Evolutionary conservation across 1,284 basidiomycete genomes (phyloP), one percentile per base, ranked within the genome.

Genomic region (Cutaneotrichosporon curvatum): DNA sequence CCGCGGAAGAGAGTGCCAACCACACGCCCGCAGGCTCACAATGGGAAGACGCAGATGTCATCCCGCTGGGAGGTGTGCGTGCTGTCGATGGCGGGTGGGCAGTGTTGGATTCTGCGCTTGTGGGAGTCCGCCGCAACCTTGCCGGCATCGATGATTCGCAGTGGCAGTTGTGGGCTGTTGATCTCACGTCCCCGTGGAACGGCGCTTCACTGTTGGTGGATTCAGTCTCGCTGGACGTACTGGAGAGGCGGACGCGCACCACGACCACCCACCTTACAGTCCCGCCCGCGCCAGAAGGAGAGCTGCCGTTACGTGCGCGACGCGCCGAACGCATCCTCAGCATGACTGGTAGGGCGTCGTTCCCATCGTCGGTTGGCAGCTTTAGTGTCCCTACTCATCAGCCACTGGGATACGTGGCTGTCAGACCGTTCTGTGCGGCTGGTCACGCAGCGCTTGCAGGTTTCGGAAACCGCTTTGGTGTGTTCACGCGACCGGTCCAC

Each of bases 401-500:
- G 7, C 48, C 50, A 4, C 32, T 70, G 19, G 66, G 61, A 2
- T 70, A 66, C 50, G 58, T 66, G 22, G 50, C 57, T 4, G 52
- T 70, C 5, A 44, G 58, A 12, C 60, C 62, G 4, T 36, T 63
- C 38, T 22, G 49, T 14, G 38, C 40, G 4, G 43, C 54, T 9
- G 41, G 31, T 11, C 39, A 49, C 4, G 50, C 52, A 3, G 22
- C 60, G 15, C 47, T 68, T 4, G 63, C 56, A 3, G 67, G 61
- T 5, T 66, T 70, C 40, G 67, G 65, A 2, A 67, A 70, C 54
- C 53, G 60, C 16, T 44, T 70, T 33, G 67, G 67, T 2, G 47
- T 65, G 4, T 40, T 68, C 37, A 68, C 63, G 59, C 71, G 67
- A 50, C 43, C 43, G 14, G 23, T 20, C 15, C 30, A 15, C 30